Evolutionary conservation across 345 rosid genomes (phyloP), one percentile per base, ranked within the genome.

Genomic region (Cardiospermum halicacabum): DNA sequence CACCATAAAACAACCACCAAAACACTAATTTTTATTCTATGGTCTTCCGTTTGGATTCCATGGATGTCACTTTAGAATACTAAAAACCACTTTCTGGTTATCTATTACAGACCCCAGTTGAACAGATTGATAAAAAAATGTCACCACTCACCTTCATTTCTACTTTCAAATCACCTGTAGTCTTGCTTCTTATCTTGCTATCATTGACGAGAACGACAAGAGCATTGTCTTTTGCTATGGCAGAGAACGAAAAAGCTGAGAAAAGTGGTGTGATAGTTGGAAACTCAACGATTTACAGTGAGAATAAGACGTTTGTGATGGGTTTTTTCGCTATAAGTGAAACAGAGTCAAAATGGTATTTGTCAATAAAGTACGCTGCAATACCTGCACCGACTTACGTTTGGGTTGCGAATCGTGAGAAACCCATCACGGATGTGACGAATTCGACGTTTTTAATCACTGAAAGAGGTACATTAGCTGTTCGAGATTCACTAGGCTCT

Each of bases 401-500:
- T 56, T 85, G 85, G 89, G 85, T 85, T 19, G 89, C 85, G 7
- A 82, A 85, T 62, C 81, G 86, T 7, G 81, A 66, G 16, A 75
- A 56, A 3, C 81, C 83, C 62, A 56, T 75, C 7, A 32, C 69
- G 37, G 70, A 80, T 34, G 51, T 67, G 27, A 13, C 72, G 13
- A 58, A 68, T 13, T 55, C 80, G 16, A 56, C 73, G 9, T 61
- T 83, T 0, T 50, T 69, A 58, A 48, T 82, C 61, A 58, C 74
- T 0, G 71, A 37, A 16, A 27, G 34, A 6, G 84, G 87, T 40
- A 64, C 47, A 30, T 51, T 86, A 16, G 81, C 74, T 0, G 58
- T 83, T 66, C 69, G 26, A 50, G 86, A 78, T 31, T 74, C 77
- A 4, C 64, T 51, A 6, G 60, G 26, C 50, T 56, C 74, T 15